Base-by-base conservation (phyloP, 208 protist genomes). In the Borovskyia barvae region DNA sequence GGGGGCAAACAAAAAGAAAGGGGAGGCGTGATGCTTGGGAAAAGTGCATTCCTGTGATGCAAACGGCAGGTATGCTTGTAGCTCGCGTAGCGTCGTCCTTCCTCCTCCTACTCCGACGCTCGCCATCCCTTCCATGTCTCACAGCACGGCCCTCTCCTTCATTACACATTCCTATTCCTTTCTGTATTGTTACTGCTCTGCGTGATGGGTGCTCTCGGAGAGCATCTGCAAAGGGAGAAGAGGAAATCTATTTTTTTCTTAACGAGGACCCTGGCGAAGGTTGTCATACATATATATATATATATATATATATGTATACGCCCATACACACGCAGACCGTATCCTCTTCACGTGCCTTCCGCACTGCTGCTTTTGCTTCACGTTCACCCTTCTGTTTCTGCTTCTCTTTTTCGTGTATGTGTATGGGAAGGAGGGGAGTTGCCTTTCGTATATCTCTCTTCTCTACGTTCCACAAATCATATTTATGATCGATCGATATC, bases 391-490 rank as follows among this genome's bases (percentile, higher is more conserved):
- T 46, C 14, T 55, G 6, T 39, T 46, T 65, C 22, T 42, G 28
- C 35, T 22, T 40, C 35, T 26, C 29, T 30, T 25, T 59, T 47
- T 48, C 35, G 46, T 29, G n/a, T 37, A 45, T 28, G 32, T 41
- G 48, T 4, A 22, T 59, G 22, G 20, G 17, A 28, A 37, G 20
- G 3, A 6, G 15, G 26, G 8, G 14, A 6, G 4, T 5, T 25
- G 35, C 5, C 48, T 22, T 6, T 9, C 5, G 8, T 64, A 63
- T 28, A 28, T 50, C 0, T 82, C 77, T 5, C 82, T 78, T 14
- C 75, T 90, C 5, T 78, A 72, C 3, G 46, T 85, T 37, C 45
- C 66, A n/a, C 82, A 86, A 45, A 78, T 90, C 59, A 53, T 81
- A n/a, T 64, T 72, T 6, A 74, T 90, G 60, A 71, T 62, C 7